phyloP scores from a whole-genome alignment of 306 rosid species.

The Bauhinia variegata region DNA sequence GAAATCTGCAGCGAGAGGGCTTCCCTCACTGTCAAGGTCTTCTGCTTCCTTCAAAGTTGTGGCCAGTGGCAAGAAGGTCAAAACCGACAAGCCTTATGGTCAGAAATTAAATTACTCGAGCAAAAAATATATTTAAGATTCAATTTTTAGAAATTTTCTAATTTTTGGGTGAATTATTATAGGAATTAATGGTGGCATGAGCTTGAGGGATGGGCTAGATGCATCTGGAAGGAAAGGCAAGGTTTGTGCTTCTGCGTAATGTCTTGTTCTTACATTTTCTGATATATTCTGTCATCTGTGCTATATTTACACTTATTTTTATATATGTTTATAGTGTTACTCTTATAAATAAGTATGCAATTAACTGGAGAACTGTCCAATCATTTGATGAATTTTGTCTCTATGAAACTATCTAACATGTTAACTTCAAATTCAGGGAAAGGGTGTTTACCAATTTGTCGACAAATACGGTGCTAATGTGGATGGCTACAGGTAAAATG shows the following conservation, averaged over 20 bases:
- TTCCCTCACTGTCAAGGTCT: slow-evolving; percentile 73
- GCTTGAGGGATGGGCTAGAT: slow-evolving; percentile 67
- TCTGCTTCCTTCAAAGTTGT: slow-evolving; percentile 64
- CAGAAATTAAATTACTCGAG: neutral
- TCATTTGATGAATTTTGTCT: too few species aligned
- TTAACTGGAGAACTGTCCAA: too few species aligned
- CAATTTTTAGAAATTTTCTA: too few species aligned
- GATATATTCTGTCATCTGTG: too few species aligned
- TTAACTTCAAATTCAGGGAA: slow-evolving; percentile 68
- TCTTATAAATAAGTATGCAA: too few species aligned
- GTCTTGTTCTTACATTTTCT: neutral
- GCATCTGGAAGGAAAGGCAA: slow-evolving; percentile 84
- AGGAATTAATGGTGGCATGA: slow-evolving; percentile 86
- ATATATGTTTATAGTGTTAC: too few species aligned
- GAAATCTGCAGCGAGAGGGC: slow-evolving; percentile 67
- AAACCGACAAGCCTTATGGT: slow-evolving; percentile 85
- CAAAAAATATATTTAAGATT: too few species aligned
- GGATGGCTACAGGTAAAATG: slow-evolving; percentile 97
- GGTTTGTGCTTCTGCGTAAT: slow-evolving; percentile 38
- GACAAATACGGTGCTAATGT: slow-evolving; percentile 99
- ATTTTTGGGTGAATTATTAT: slow-evolving; percentile 4
- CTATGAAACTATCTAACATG: slow-evolving; percentile 15
- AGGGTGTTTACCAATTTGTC: slow-evolving; percentile 95
- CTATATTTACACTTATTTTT: too few species aligned
- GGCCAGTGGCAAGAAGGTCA: slow-evolving; percentile 83